A percentile compares a stretch with the other conserved stretches of the same genome.
Conservation (phyloP, 176 grass and related monocot genomes). For the Coix lacrymajobi region DNA sequence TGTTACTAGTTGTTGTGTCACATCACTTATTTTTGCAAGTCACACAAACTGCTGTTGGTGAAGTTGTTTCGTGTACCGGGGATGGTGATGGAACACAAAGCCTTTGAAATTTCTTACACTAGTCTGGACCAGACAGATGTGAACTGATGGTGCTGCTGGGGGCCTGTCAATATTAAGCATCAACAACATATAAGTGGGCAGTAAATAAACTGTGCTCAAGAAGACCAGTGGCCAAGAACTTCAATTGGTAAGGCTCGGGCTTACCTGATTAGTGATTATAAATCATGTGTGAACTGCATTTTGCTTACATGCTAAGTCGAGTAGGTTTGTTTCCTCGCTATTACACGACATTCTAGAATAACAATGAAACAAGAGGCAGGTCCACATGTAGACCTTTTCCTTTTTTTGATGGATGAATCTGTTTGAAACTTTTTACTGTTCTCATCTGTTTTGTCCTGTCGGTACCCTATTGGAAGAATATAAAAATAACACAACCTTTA, state of each 20-base stretch:
- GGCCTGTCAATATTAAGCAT: background rate
- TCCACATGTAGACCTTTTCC: conserved; percentile 2
- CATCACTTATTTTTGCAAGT: conserved; percentile 3
- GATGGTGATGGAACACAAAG: conserved; percentile 9
- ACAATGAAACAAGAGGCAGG: background rate
- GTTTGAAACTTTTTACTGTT: conserved; percentile 1
- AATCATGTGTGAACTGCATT: background rate
- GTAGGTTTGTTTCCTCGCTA: background rate
- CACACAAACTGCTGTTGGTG: background rate
- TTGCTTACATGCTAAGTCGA: conserved; percentile 13
- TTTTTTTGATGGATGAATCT: background rate
- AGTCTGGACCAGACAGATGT: conserved; percentile 8
- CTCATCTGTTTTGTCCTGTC: background rate
- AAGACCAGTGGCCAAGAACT: background rate
- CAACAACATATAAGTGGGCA: conserved; percentile 20
- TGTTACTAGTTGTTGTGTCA: background rate
- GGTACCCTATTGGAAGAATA: background rate
- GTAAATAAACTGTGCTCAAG: conserved; percentile 15
- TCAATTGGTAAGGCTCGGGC: background rate
- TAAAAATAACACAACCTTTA: background rate
- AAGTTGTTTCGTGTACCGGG: background rate
- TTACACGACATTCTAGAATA: conserved; percentile 12
- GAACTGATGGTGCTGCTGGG: background rate
- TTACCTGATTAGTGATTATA: background rate
- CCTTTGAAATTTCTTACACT: background rate